Evolutionary conservation across 176 grass and related monocot species (phyloP), one percentile per base, ranked within the genome.

Genomic region (Poa pratensis): DNA sequence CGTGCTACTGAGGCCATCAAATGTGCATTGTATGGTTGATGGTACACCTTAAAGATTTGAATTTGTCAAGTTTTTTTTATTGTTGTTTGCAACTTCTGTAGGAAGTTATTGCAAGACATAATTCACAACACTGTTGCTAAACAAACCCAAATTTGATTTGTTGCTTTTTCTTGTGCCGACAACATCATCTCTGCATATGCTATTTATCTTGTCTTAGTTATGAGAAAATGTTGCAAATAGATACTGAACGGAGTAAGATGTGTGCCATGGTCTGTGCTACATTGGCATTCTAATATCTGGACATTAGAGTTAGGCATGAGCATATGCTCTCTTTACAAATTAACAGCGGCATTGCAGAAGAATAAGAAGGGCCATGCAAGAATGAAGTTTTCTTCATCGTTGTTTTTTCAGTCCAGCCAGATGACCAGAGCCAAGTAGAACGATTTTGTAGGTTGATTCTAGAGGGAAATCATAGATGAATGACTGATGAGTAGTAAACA

Each of bases 171-270:
- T 69, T 5, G 11, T 9, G 53, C 35, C 7, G 9, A 24, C 3
- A 20, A 5, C n/a, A 58, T 58, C 7, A 2, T 69, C 14, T 17
- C 0, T 54, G 30, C 62, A 53, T 69, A 50, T 69, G 63, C 19
- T 81, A 69, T 81, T 53, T 69, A 81, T 68, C 49, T 6, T 81
- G 19, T 69, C 23, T 81, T 69, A 69, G 19, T 39, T 18, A 69
- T 37, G 28, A 67, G 63, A 52, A 69, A 57, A 78, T 68, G 49
- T 68, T 6, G 6, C 34, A 24, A 77, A 37, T 26, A 3, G 19
- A 57, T 55, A 53, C 15, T 84, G 26, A 64, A 17, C 17, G 6
- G 39, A 49, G 28, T 5, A 0, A 64, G 34, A 35, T 84, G 54
- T 63, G 4, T 16, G 43, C 70, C 48, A 73, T 68, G 22, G 20